Evolutionary conservation across 2,329 filamentous ascomycete species (phyloP).

Genomic region (Zalaria sp.): DNA sequence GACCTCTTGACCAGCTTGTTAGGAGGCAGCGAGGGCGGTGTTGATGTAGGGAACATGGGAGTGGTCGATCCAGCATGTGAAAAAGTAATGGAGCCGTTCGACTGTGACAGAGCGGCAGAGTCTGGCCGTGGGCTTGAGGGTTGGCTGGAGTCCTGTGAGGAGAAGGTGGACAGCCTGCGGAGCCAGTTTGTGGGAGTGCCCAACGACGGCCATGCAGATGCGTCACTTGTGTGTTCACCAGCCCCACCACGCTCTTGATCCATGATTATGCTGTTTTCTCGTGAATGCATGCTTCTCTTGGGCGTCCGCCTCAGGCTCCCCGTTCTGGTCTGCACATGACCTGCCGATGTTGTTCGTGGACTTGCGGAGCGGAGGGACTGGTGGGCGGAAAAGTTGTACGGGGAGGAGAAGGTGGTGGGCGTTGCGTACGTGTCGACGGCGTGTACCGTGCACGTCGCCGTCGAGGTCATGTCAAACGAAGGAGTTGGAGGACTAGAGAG

Average conservation of each 20-base stretch:
- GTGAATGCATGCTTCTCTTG: constrained; percentile 4
- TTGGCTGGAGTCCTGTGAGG: constrained; percentile 48
- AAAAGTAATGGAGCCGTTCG: constrained; percentile 9
- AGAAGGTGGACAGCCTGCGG: constrained; percentile 52
- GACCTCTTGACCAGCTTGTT: constrained; percentile 70
- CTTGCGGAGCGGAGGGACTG: constrained; percentile 6
- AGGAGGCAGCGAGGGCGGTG: constrained; percentile 34
- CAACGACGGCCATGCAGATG: constrained; percentile 5
- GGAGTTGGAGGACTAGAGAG: background rate
- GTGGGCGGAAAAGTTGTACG: constrained; percentile 5
- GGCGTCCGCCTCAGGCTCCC: constrained; percentile 4
- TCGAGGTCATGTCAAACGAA: constrained; percentile 7
- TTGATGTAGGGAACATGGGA: constrained; percentile 39
- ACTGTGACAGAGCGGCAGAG: background rate
- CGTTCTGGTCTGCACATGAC: constrained; percentile 5
- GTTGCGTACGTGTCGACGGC: constrained; percentile 7
- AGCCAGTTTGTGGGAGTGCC: constrained; percentile 51
- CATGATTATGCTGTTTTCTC: constrained; percentile 1
- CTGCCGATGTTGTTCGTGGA: constrained; percentile 1
- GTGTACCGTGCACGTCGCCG: constrained; percentile 8
- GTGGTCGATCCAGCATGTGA: constrained; percentile 41
- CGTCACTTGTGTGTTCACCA: constrained; percentile 1
- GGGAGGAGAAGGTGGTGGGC: constrained; percentile 5
- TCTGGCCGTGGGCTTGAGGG: constrained; percentile 12
- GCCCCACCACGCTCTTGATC: constrained; percentile 1